phyloP scores from a whole-genome alignment of 192 early-diverging fungal species.

The Linnemannia exigua region DNA sequence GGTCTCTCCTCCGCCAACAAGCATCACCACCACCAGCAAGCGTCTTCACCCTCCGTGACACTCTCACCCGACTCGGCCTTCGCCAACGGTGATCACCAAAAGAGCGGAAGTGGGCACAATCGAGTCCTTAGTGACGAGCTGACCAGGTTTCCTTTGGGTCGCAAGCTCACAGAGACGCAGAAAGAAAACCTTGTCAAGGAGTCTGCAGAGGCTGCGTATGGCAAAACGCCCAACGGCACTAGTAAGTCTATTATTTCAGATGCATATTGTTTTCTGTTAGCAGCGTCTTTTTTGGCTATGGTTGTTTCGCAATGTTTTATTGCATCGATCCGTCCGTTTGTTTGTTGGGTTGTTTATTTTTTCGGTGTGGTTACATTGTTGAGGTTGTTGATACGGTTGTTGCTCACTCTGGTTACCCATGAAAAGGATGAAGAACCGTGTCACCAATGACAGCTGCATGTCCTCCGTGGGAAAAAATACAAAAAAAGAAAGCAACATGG shows the following conservation, averaged over 20 bases:
- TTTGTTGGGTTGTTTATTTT: not conserved
- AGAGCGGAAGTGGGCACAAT: not conserved
- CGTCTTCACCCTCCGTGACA: not conserved
- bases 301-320: not conserved
- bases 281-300: not conserved
- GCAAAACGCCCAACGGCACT: conserved; percentile 50
- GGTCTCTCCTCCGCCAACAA: conserved; percentile 43
- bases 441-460: not conserved
- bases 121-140: conserved; percentile 18
- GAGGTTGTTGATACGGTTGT: not conserved
- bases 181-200: conserved; percentile 42
- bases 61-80: not conserved
- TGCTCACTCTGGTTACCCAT: not conserved
- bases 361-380: not conserved
- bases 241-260: conserved; percentile 28
- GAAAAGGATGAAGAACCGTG: not conserved
- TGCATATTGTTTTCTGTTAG: not conserved
- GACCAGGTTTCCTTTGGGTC: conserved; percentile 15
- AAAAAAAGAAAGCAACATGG: not conserved
- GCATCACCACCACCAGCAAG: not conserved
- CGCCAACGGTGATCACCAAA: not conserved
- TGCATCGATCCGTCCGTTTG: not conserved
- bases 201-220: conserved; percentile 35
- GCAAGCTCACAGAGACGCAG: conserved; percentile 16
- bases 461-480: not conserved